Conservation (phyloP, 2,329 filamentous ascomycete genomes). For the Camillea tinctor region DNA sequence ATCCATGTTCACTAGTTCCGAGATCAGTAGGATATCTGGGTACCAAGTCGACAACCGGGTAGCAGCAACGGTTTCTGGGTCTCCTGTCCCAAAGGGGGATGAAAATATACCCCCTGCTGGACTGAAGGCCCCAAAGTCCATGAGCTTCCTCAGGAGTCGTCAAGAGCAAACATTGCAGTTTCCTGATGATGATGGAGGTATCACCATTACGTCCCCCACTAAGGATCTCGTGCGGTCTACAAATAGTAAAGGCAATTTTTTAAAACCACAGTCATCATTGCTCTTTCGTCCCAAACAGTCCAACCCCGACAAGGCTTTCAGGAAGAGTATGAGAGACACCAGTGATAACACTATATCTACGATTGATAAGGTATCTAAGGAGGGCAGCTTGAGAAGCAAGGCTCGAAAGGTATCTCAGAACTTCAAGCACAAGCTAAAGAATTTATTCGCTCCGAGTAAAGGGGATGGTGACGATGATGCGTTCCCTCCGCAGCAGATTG, state of each 20-base stretch:
- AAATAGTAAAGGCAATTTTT: conserved; percentile 1
- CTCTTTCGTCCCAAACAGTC: conserved; percentile 42
- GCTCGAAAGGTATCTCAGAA: conserved; percentile 62
- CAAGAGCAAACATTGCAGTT: conserved; percentile 23
- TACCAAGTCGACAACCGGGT: conserved; percentile 3
- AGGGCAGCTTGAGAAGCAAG: conserved; percentile 45
- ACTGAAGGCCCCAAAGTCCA: conserved; percentile 52
- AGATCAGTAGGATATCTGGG: conserved; percentile 8
- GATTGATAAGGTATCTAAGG: conserved; percentile 22
- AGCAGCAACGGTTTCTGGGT: conserved; percentile 4
- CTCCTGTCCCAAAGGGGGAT: conserved; percentile 9
- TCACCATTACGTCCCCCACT: not conserved
- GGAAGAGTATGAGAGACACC: conserved; percentile 50
- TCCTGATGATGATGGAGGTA: conserved; percentile 17
- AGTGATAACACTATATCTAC: conserved; percentile 41
- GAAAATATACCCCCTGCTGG: conserved; percentile 30
- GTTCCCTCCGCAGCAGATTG: conserved; percentile 53
- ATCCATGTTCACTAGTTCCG: conserved; percentile 49
- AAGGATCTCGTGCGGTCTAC: conserved; percentile 3
- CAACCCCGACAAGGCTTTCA: conserved; percentile 33
- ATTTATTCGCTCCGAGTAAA: conserved; percentile 48
- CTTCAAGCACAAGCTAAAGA: conserved; percentile 61
- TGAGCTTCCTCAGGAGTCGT: conserved; percentile 48
- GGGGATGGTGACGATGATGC: conserved; percentile 33
- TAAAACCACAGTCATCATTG: conserved; percentile 43